These are phyloP conservation scores for Clarkia xantiana DNA, from an alignment of 345 rosid genomes.

Conservation along the genomic window DNA sequence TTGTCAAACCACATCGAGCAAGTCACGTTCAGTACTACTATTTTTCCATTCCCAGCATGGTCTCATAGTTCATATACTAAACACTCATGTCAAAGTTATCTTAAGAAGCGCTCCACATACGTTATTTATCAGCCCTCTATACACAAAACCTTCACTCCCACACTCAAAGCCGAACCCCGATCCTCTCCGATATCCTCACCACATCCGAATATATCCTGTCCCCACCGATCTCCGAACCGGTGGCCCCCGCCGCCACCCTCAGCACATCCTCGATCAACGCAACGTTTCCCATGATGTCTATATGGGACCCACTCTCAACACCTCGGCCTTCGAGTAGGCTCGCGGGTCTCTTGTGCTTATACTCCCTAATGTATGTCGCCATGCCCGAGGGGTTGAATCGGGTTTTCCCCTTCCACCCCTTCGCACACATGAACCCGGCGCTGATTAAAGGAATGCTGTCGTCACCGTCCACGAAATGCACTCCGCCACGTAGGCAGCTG, in stretches of 20 bases:
- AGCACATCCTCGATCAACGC: conserved; percentile 53
- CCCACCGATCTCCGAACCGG: conserved; percentile 44
- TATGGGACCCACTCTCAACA: conserved; percentile 42
- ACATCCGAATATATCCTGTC: conserved; percentile 43
- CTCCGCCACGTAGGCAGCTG: conserved; percentile 40
- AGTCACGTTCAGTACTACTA: too few relatives aligned
- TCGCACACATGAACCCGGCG: conserved; percentile 65
- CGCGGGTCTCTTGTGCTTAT: conserved; percentile 34
- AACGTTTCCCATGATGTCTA: conserved; percentile 57
- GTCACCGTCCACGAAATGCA: conserved; percentile 39
- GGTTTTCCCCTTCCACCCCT: conserved; percentile 60
- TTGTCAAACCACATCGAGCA: too few relatives aligned
- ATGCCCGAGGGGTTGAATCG: conserved; percentile 57
- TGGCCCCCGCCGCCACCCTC: conserved; percentile 48
- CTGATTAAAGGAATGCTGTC: conserved; percentile 51
- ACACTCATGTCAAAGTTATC: too few relatives aligned
- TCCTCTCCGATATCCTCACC: conserved; percentile 31
- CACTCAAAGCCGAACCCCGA: conserved; percentile 19
- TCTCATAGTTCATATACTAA: too few relatives aligned
- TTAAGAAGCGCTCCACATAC: too few relatives aligned
- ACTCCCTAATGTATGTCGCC: conserved; percentile 34
- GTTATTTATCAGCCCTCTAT: too few relatives aligned
- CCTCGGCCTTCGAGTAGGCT: conserved; percentile 51
- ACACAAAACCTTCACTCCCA: too few relatives aligned
- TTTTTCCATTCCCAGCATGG: too few relatives aligned